Evolutionary conservation across 805 yeast species (phyloP).

Genomic region (Teunomyces barrocoloradensis): DNA sequence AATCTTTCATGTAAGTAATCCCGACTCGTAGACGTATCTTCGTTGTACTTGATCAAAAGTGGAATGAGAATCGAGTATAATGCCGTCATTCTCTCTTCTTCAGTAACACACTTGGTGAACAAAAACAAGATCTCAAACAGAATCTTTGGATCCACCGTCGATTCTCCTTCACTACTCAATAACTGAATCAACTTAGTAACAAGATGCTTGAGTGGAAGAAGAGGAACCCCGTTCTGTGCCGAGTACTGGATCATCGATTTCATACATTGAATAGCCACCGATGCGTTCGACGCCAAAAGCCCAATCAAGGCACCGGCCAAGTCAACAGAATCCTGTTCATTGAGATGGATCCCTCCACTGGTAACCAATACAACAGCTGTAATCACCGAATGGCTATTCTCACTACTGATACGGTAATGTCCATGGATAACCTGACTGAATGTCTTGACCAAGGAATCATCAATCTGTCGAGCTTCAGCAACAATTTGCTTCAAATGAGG

Average conservation of each 20-base stretch:
- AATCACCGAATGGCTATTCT: constrained; percentile 26
- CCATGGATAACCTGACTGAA: constrained; percentile 26
- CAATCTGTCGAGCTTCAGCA: constrained; percentile 16
- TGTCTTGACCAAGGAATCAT: constrained; percentile 19
- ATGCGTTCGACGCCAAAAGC: constrained; percentile 18
- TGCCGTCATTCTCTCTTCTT: constrained; percentile 27
- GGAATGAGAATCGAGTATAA: constrained; percentile 36
- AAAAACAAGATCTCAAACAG: constrained; percentile 50
- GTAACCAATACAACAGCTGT: constrained; percentile 36
- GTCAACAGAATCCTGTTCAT: constrained; percentile 19
- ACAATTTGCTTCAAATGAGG: constrained; percentile 38
- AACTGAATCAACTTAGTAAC: constrained; percentile 44
- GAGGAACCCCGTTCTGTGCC: constrained; percentile 21
- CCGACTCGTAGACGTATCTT: constrained; percentile 19
- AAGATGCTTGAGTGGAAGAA: constrained; percentile 42
- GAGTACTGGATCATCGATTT: constrained; percentile 49
- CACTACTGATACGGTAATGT: constrained; percentile 15
- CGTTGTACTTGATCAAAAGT: constrained; percentile 30
- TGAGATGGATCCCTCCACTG: constrained; percentile 29
- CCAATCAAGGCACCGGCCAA: constrained; percentile 24
- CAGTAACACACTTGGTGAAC: constrained; percentile 36
- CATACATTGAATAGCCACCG: constrained; percentile 52
- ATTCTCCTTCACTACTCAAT: constrained; percentile 15
- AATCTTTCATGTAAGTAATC: constrained; percentile 47
- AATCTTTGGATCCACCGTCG: constrained; percentile 16